Evolutionary conservation across 257 asterid genomes (phyloP).

Genomic region (Nicotiana benthamiana): DNA sequence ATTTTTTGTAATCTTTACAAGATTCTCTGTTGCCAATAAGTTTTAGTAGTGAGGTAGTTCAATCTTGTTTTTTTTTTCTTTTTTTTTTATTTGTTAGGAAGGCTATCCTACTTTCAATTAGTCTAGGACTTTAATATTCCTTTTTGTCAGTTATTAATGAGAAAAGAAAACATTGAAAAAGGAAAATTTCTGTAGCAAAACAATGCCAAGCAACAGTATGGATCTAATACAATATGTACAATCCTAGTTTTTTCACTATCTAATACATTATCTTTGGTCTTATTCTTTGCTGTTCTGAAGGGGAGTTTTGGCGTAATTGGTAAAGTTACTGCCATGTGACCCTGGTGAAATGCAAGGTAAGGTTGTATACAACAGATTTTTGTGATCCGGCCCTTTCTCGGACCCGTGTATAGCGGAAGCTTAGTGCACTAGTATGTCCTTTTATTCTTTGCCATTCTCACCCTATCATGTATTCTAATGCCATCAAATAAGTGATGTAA

Average conservation of each 20-base stretch:
- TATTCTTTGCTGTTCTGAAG: not conserved
- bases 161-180: not conserved
- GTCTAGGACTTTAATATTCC: not conserved
- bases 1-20: not conserved
- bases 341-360: no score
- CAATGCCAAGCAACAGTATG: not conserved
- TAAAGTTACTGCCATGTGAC: no score
- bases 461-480: not conserved
- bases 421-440: no score
- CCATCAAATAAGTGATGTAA: constrained; percentile 26
- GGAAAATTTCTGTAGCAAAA: not conserved
- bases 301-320: no score
- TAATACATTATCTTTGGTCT: not conserved
- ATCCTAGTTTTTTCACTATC: not conserved
- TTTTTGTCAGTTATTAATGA: not conserved
- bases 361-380: no score
- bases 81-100: not conserved
- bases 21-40: not conserved
- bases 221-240: not conserved
- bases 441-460: not conserved
- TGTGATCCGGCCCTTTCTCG: no score
- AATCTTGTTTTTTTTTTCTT: not conserved
- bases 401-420: no score
- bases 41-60: not conserved
- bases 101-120: not conserved